phyloP scores from a whole-genome alignment of 2,329 filamentous ascomycete genomes.

The Calonectria montana region DNA sequence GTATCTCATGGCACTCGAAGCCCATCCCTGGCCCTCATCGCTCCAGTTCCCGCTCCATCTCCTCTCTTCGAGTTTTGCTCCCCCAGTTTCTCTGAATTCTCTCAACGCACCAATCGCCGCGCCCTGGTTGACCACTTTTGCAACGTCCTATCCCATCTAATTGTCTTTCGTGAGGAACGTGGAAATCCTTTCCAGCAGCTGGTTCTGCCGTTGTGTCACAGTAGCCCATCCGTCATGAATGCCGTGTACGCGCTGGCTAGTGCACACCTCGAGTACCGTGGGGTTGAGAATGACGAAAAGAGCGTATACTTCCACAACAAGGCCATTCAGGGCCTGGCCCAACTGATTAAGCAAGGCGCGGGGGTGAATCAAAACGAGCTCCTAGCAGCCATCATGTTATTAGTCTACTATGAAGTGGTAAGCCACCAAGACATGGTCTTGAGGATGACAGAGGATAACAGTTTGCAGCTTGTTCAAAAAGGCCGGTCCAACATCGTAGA shows the following conservation, averaged over 20 bases:
- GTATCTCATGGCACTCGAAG: constrained; percentile 29
- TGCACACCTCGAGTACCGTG: constrained; percentile 81
- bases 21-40: constrained; percentile 42
- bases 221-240: constrained; percentile 74
- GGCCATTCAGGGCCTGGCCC: constrained; percentile 68
- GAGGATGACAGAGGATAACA: constrained; percentile 17
- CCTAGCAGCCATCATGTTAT: constrained; percentile 69
- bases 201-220: constrained; percentile 68
- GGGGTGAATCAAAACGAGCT: constrained; percentile 67
- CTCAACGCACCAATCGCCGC: constrained; percentile 63
- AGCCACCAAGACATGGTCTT: constrained; percentile 37
- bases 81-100: constrained; percentile 69
- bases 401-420: constrained; percentile 74
- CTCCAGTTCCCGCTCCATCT: constrained; percentile 38
- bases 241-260: constrained; percentile 87
- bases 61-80: constrained; percentile 61
- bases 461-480: constrained; percentile 66
- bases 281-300: constrained; percentile 63
- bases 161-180: constrained; percentile 71
- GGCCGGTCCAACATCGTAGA: constrained; percentile 70
- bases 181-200: constrained; percentile 73
- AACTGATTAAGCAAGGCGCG: constrained; percentile 65
- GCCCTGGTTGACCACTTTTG: constrained; percentile 71
- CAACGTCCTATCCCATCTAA: constrained; percentile 72
- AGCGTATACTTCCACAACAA: constrained; percentile 70